Evolutionary conservation across 257 asterid species (phyloP), one percentile per base, ranked within the genome.

Genomic region (Prunella vulgaris): DNA sequence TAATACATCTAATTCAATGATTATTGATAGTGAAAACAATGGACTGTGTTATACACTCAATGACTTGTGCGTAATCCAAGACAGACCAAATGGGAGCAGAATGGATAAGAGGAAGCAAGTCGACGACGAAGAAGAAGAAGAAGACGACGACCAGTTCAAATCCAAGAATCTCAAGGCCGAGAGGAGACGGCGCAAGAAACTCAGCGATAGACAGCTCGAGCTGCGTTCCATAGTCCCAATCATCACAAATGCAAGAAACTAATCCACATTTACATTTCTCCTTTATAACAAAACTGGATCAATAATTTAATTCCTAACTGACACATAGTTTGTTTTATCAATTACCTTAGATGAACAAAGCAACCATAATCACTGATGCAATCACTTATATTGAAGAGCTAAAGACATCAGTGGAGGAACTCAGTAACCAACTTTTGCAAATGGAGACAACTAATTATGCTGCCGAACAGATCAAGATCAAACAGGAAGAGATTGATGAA

Each of bases 91-190:
- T 7, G 10, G 64, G 10, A 24, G 68, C 3, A 65, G 67, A 60
- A 78, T 52, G 79, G 84, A 81, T 18, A 75, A 79, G 60, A 76
- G 76, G 77, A 73, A 73, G 68, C 40, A 59, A 30, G 24, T 46
- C 10, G 80, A 58, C 9, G 37, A 64, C 30, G 80, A 72, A 63
- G 65, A 72, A 3, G 28, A 46, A 0, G 81, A 78, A 0, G 75
- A 44, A 12, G 70, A 38, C 3, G 70, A 79, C 5, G 28, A 44
- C 17, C 74, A 30, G 28, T 85, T n/a, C 81, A 92, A 81, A 65
- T 92, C 98, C 52, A 90, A 90, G 88, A 90, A 92, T 73, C 98
- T 92, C 12, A 57, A 52, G 0, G 95, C 97, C 1, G 97, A 92
- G 71, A 82, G 96, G 70, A 80, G 48, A 65, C 75, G 97, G 14